These are phyloP conservation scores for Solanum infundibuliforme DNA, from an alignment of 257 asterid species.

Conservation along the genomic window DNA sequence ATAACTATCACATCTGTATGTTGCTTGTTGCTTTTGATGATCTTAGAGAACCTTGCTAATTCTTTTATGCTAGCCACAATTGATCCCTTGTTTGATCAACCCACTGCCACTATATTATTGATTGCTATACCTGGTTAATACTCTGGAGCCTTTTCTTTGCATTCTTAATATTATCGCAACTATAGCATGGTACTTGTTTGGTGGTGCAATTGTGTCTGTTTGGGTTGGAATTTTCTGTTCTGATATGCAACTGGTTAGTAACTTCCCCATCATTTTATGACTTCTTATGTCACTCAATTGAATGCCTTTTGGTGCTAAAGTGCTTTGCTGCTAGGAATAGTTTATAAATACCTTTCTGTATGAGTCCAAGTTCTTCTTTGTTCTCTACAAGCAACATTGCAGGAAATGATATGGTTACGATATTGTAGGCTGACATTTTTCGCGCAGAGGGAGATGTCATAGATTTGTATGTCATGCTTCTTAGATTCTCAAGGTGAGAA, in stretches of 20 bases:
- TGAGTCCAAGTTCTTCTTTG: not conserved
- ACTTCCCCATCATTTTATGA: not conserved
- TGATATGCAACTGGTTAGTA: not conserved
- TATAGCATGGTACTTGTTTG: not conserved
- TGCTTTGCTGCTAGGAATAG: not conserved
- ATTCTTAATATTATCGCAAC: not conserved
- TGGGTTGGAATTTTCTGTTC: not conserved
- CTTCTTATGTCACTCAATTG: not conserved
- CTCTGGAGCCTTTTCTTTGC: not conserved
- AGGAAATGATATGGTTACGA: constrained; percentile 5
- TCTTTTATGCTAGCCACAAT: not conserved
- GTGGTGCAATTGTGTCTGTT: not conserved
- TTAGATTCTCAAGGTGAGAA: constrained; percentile 87
- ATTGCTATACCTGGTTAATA: not conserved
- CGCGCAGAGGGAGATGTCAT: constrained; percentile 65
- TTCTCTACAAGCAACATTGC: not conserved
- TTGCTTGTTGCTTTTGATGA: not conserved
- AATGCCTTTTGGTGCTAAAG: not conserved
- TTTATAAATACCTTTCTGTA: not conserved
- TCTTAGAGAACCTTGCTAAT: not conserved
- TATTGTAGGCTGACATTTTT: constrained; percentile 78
- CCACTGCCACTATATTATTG: not conserved
- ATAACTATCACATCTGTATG: not conserved
- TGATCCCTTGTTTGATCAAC: not conserved
- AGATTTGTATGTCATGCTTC: constrained; percentile 92